phyloP scores from a whole-genome alignment of 768 basidiomycete genomes.

The Roridomyces roridus region DNA sequence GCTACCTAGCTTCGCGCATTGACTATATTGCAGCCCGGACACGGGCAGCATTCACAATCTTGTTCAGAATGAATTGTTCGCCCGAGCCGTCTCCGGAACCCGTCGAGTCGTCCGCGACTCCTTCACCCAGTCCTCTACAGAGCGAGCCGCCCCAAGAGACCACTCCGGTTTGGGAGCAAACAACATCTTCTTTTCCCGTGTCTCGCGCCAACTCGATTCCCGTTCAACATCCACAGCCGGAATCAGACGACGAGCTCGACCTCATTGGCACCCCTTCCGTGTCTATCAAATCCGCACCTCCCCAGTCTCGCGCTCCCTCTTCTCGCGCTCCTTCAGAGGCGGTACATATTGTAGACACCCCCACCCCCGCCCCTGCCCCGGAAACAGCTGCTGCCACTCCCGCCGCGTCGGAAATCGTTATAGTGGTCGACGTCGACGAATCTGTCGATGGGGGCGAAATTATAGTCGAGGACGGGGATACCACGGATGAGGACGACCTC shows the following conservation, averaged over 20 bases:
- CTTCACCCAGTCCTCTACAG: slow-evolving; percentile 3
- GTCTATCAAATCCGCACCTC: slow-evolving; percentile 16
- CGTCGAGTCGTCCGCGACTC: neutral
- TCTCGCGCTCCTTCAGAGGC: slow-evolving; percentile 18
- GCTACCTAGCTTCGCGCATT: neutral
- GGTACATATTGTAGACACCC: neutral
- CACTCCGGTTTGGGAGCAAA: slow-evolving; percentile 1
- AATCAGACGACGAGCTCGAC: slow-evolving; percentile 46
- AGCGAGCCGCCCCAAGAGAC: slow-evolving; percentile 13
- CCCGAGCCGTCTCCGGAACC: slow-evolving; percentile 22
- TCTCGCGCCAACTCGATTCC: slow-evolving; percentile 22
- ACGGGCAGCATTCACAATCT: slow-evolving; percentile 48
- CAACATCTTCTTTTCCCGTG: slow-evolving; percentile 6
- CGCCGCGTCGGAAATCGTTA: neutral
- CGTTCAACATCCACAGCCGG: slow-evolving; percentile 17
- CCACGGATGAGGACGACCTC: slow-evolving; percentile 23
- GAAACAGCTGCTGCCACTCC: too few species aligned
- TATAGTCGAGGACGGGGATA: slow-evolving; percentile 11
- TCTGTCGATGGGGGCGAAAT: slow-evolving; percentile 12
- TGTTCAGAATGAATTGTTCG: slow-evolving; percentile 35
- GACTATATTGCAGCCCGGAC: slow-evolving; percentile 40
- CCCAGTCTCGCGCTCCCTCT: slow-evolving; percentile 20
- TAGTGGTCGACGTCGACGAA: slow-evolving; percentile 20
- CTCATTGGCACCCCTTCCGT: slow-evolving; percentile 39
- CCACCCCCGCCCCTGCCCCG: slow-evolving; percentile 2